Evolutionary conservation across 768 basidiomycete genomes (phyloP), one percentile per base, ranked within the genome.

Genomic region (Pisolithus tinctorius): DNA sequence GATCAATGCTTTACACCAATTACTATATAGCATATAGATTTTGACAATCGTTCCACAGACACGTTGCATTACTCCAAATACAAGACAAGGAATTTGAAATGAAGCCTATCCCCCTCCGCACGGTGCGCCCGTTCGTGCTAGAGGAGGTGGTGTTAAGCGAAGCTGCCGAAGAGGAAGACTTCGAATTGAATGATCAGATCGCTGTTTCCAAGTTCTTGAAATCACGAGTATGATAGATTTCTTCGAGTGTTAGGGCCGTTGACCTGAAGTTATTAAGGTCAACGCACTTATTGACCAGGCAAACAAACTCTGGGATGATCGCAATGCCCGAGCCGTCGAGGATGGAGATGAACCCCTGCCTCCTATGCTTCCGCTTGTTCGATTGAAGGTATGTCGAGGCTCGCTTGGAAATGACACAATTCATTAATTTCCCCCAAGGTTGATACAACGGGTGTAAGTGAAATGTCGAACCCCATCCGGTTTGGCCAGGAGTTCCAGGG

Each of bases 401-500:
- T 6, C 6, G 30, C 25, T 47, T 17, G 40, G 3, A 2, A 4
- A 14, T 25, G 11, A 6, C 13, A 0, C 37, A 27, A 14, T 29
- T 36, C 37, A 8, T 56, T 36, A 20, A 20, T 10, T 45, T 10
- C 30, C 38, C 20, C 25, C 27, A 48, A 85, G 87, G 92, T 95
- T 16, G 92, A 95, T 63, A 94, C 92, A 0, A 90, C 94, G 0
- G 89, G 87, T 40, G 88, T 93, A 7, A 83, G 82, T 51, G 88
- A 91, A 60, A 92, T 92, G 71, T 92, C 88, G 49, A 99, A 99
- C 65, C 94, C 95, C 23, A 86, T 95, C 47, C 86, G 96, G 9
- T 96, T 99, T 64, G 95, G 96, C 1, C 93, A 95, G 65, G 90
- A 95, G 65, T 97, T 97, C 67, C 80, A 84, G 57, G 91, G 90